Evolutionary conservation across 352 stramenopile species (phyloP).

Genomic region (Thalassiosira exigua): DNA sequence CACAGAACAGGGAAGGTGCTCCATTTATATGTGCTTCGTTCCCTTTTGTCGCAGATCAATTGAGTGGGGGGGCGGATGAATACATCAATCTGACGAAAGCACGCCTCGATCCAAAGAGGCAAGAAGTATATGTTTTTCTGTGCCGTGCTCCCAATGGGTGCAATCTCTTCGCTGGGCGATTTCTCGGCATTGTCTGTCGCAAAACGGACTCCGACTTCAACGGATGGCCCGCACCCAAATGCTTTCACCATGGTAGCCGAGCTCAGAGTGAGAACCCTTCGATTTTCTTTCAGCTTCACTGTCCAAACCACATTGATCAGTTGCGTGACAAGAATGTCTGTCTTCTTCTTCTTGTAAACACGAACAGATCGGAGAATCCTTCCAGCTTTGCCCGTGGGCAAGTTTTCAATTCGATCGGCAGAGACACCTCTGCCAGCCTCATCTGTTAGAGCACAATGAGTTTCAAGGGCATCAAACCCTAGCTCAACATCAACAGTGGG

Average conservation of each 20-base stretch:
- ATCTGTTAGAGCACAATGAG: background rate
- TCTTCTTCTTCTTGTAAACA: slow-evolving; percentile 22
- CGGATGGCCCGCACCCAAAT: slow-evolving; percentile 41
- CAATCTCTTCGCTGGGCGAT: slow-evolving; percentile 24
- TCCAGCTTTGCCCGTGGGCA: slow-evolving; percentile 69
- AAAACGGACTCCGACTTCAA: slow-evolving; percentile 68
- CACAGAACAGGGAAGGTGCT: slow-evolving; percentile 33
- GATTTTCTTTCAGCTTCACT: slow-evolving; percentile 74
- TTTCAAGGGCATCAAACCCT: slow-evolving; percentile 7
- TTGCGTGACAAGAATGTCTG: slow-evolving; percentile 7
- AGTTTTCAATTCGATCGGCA: slow-evolving; percentile 57
- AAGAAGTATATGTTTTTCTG: slow-evolving; percentile 32
- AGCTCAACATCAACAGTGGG: slow-evolving; percentile 49
- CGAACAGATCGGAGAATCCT: slow-evolving; percentile 32
- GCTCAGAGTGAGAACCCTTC: slow-evolving; percentile 73
- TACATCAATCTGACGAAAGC: slow-evolving; percentile 27
- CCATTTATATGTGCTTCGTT: slow-evolving; percentile 34
- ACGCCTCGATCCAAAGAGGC: slow-evolving; percentile 40
- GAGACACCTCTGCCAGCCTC: slow-evolving; percentile 47
- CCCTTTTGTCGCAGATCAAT: background rate
- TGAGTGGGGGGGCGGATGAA: slow-evolving; percentile 32
- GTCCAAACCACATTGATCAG: slow-evolving; percentile 59
- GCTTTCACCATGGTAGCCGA: slow-evolving; percentile 63
- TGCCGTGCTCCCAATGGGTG: slow-evolving; percentile 20
- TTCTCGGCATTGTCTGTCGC: slow-evolving; percentile 4